Base-by-base conservation (phyloP, 352 stramenopile genomes). In the Pythium insidiosum region DNA sequence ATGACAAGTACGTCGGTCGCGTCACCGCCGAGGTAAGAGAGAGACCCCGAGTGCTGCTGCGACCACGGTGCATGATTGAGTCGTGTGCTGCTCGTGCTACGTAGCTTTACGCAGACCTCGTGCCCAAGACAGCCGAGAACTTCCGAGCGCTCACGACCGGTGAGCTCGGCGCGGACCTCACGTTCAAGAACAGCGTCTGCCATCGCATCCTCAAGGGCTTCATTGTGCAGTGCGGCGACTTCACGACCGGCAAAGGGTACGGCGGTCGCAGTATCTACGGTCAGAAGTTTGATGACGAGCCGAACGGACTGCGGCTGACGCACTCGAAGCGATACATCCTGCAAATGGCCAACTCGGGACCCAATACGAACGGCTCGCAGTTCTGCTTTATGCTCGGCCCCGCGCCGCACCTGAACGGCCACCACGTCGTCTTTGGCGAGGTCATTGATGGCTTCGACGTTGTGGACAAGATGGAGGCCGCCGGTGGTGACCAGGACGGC, bases 101-200 rank as follows among this genome's bases (percentile, higher is more conserved):
- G 30, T 50, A 90, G 61, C 53, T 99, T 18, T 98, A 96, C 63
- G 76, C 80, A 2, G 91, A 99, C 46, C 68, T 97, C 31, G 94
- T 96, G 26, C 96, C 96, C 6, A 98, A 98, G 64, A 99, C 97
- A 12, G 96, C 86, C 6, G 95, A 98, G 52, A 99, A 99, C 69
- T 99, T 99, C 56, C 69, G 88, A 33, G 68, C 56, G 33, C 61
- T 99, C 12, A 98, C 94, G 63, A 99, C 95, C 16, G 96, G 95
- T 36, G 96, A 99, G 58, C 95, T 95, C 29, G 93, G 92, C 10
- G 52, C 68, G 6, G 79, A 94, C 21, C 80, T 98, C 19, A 73
- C 94, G 58, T 99, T 96, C 79, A 98, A 99, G 61, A 96, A 95
- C 53, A 97, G 75, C 48, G 75, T 82, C 2, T 99, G 98, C 73